A percentile compares a stretch with the other conserved stretches of the same genome.
Conservation (phyloP, 441 rosid genomes). For the Pelargonium australe region DNA sequence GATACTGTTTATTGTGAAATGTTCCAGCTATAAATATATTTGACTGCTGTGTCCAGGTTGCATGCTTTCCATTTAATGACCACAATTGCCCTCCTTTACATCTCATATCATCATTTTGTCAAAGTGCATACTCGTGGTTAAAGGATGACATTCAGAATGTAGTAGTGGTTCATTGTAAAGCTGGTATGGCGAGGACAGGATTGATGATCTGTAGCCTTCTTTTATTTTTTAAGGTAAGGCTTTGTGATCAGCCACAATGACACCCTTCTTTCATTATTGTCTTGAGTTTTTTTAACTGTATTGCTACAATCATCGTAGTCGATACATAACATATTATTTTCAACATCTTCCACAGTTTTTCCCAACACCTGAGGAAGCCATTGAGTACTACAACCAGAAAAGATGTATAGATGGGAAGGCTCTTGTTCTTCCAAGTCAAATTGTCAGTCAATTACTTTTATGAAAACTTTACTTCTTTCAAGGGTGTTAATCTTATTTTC, state of each 20-base stretch:
- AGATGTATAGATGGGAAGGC: slow-evolving; percentile 84
- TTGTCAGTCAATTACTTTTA: slow-evolving; percentile 49
- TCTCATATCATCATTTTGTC: slow-evolving; percentile 66
- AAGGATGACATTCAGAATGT: slow-evolving; percentile 81
- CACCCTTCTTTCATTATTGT: background rate
- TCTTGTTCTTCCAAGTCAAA: slow-evolving; percentile 84
- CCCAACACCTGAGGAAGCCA: slow-evolving; percentile 64
- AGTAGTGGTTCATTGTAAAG: slow-evolving; percentile 86
- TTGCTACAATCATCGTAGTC: slow-evolving; percentile 8
- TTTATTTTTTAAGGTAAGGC: slow-evolving; percentile 60
- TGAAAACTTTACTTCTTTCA: slow-evolving; percentile 17
- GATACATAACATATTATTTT: slow-evolving; percentile 13
- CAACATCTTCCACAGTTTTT: slow-evolving; percentile 49
- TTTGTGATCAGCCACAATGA: background rate
- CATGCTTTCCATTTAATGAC: slow-evolving; percentile 80
- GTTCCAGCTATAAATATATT: slow-evolving; percentile 12
- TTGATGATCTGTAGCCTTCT: slow-evolving; percentile 84
- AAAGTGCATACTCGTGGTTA: slow-evolving; percentile 80
- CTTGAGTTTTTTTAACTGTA: slow-evolving; percentile 3
- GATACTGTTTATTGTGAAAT: background rate
- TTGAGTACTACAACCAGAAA: slow-evolving; percentile 71
- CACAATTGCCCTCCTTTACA: slow-evolving; percentile 85
- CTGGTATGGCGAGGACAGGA: slow-evolving; percentile 88
- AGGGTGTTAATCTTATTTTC: slow-evolving; percentile 4
- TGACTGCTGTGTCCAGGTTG: slow-evolving; percentile 41